Evolutionary conservation across 306 rosid genomes (phyloP).

Genomic region (Sindora glabra): DNA sequence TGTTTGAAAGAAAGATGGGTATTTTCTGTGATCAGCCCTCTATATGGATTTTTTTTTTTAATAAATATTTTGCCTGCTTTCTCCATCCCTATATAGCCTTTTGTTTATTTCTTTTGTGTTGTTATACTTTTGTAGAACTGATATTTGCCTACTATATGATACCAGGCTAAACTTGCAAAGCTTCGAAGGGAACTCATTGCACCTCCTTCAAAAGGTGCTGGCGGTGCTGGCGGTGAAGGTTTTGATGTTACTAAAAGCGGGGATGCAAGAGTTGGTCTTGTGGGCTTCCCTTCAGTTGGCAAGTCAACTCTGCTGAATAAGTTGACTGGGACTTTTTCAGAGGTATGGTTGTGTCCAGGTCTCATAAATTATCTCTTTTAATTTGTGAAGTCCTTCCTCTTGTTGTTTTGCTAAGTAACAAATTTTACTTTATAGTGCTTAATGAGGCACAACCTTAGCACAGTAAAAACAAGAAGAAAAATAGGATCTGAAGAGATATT

Average conservation of each 20-base stretch:
- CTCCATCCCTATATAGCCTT: neutral
- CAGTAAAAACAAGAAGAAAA: neutral
- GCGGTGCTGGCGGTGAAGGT: conserved; percentile 97
- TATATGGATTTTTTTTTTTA: neutral
- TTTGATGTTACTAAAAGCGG: conserved; percentile 99
- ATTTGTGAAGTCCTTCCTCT: neutral
- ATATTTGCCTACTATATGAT: conserved; percentile 13
- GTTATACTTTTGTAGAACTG: neutral
- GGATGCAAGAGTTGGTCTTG: conserved; percentile 98
- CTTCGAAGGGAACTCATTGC: conserved; percentile 84
- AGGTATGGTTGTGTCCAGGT: conserved; percentile 42
- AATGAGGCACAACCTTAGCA: neutral
- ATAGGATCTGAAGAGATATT: neutral
- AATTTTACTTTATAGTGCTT: neutral
- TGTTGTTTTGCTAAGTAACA: neutral
- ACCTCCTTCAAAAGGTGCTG: conserved; percentile 85
- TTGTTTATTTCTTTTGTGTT: neutral
- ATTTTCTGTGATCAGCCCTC: neutral
- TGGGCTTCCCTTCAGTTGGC: conserved; percentile 98
- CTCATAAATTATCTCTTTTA: neutral
- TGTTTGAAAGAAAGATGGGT: neutral
- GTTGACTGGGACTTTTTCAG: conserved; percentile 96
- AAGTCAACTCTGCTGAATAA: conserved; percentile 91
- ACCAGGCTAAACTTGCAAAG: conserved; percentile 95
- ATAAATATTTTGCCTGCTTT: neutral